These are phyloP conservation scores for Puccinia horiana DNA, from an alignment of 1,284 basidiomycete genomes.

Conservation along the genomic window DNA sequence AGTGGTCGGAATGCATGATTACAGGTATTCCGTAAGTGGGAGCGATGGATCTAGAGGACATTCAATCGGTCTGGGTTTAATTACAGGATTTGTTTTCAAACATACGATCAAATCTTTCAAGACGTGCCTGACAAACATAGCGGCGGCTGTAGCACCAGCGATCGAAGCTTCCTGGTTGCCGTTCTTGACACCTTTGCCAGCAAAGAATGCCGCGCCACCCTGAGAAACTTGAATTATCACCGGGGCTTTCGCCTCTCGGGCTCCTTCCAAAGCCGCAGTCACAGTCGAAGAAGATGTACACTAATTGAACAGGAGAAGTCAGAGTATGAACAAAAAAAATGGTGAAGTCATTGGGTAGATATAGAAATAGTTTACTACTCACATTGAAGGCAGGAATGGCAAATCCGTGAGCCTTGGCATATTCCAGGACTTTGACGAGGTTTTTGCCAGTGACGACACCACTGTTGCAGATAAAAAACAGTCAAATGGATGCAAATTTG, in stretches of 20 bases:
- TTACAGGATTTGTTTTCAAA: background rate
- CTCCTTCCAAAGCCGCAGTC: conserved; percentile 84
- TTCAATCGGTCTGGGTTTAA: background rate
- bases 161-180: conserved; percentile 96
- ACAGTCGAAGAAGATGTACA: conserved; percentile 73
- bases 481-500: background rate
- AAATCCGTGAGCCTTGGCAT: conserved; percentile 47
- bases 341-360: too few species aligned
- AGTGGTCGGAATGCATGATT: conserved; percentile 98
- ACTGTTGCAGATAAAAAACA: conserved; percentile 18
- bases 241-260: conserved; percentile 88
- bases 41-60: conserved; percentile 38
- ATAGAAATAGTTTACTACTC: background rate
- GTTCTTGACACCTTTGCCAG: conserved; percentile 93
- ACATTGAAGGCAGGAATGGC: conserved; percentile 50
- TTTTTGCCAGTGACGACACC: conserved; percentile 50
- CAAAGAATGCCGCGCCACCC: conserved; percentile 93
- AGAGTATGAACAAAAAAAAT: background rate
- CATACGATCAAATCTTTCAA: conserved; percentile 70
- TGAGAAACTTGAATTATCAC: conserved; percentile 98
- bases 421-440: conserved; percentile 43
- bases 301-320: background rate
- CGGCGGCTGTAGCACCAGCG: conserved; percentile 85
- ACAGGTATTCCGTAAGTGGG: conserved; percentile 68
- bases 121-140: conserved; percentile 75